Base-by-base conservation (phyloP, 805 yeast species). In the Wickerhamiella dianesei region DNA sequence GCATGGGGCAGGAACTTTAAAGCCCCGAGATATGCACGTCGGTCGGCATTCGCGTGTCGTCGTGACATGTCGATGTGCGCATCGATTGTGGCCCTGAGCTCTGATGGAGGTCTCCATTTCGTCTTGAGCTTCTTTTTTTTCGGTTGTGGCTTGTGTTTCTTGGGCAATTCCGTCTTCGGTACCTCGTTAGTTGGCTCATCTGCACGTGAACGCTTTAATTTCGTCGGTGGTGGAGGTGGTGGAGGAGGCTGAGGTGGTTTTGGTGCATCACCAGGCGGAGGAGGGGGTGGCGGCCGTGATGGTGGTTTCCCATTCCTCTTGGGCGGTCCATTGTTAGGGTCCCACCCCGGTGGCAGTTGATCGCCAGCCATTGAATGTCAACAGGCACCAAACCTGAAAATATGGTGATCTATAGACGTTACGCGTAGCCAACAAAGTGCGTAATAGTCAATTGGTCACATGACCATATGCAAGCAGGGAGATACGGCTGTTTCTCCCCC, bases 1-100 rank as follows among this genome's bases (percentile, higher is more conserved):
- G 98, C 96, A 65, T 89, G 97, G 0, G 99, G 99, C 80, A 94
- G 75, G 65, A 82, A 94, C 64, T 87, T 89, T 48, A 92, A 69
- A 1, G 97, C 88, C 1, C 96, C 96, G 21, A 94, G 65, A 57
- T 84, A 87, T 0, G 95, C 77, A 50, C 89, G 70, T 59, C 87
- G 88, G 57, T 89, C 96, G 12, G 82, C 75, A 18, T 89, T 79
- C 43, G 83, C 82, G 52, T 79, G 78, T 53, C 76, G 75, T 1
- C 88, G 76, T 1, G 94, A 76, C 69, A 88, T 74, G 57, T 89
- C 96, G 1, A 87, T 87, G 57, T 86, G 95, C 50, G 79, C 85
- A 44, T 73, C 72, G 59, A 89, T 76, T 49, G 87, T 82, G 60
- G 84, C 85, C 40, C 98, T 71, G 20, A 89, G 65, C 64, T 88